Evolutionary conservation across 305 asterid species (phyloP).

Genomic region (Stenogyne calaminthoides): DNA sequence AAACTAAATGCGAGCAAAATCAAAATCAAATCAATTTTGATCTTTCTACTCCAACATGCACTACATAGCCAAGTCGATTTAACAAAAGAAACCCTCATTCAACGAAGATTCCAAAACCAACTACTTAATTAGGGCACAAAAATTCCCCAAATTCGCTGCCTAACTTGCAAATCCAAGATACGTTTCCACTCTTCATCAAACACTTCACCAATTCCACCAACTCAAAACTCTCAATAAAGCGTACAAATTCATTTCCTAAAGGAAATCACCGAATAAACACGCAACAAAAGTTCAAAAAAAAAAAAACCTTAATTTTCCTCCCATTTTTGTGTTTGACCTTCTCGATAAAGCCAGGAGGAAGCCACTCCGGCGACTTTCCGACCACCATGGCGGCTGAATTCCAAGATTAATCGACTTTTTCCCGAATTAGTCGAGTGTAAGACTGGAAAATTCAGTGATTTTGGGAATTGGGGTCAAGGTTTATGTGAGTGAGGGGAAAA

Average conservation of each 20-base stretch:
- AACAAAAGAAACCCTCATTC: slow-evolving; percentile 19
- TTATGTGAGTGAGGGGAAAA: slow-evolving; percentile 10
- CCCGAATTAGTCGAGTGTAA: not conserved
- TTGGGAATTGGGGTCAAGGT: slow-evolving; percentile 19
- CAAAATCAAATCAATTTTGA: slow-evolving; percentile 10
- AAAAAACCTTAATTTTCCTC: slow-evolving; percentile 55
- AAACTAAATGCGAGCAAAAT: not conserved
- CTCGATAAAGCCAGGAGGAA: slow-evolving; percentile 69
- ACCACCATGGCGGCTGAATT: slow-evolving; percentile 46
- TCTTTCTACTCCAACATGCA: slow-evolving; percentile 38
- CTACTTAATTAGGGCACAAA: not conserved
- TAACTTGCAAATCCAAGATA: slow-evolving; percentile 24
- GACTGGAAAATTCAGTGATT: not conserved
- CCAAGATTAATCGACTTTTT: not conserved
- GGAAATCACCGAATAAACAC: slow-evolving; percentile 2
- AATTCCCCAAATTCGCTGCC: slow-evolving; percentile 8
- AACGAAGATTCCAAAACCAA: not conserved
- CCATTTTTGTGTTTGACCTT: slow-evolving; percentile 51
- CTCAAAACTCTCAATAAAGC: slow-evolving; percentile 22
- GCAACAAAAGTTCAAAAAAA: not conserved
- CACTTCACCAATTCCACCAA: slow-evolving; percentile 26
- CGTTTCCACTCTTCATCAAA: slow-evolving; percentile 17
- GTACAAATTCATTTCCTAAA: not conserved
- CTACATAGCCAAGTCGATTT: slow-evolving; percentile 27
- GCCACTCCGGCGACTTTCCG: slow-evolving; percentile 52